Evolutionary conservation across 345 rosid genomes (phyloP).

Genomic region (Rhizophora apiculata): DNA sequence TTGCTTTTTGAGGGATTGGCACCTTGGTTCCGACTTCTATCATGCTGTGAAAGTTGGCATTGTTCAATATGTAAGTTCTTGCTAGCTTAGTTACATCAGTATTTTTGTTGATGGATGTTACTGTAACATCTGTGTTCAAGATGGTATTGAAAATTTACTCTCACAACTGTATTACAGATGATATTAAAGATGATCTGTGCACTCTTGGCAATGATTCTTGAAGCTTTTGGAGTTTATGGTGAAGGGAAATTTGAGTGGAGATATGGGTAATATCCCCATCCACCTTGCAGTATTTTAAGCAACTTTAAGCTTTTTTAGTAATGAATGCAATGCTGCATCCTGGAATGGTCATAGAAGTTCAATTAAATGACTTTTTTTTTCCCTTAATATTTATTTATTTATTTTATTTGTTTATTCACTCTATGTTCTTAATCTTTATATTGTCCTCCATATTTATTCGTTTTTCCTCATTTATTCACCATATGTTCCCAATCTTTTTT

Average conservation of each 20-base stretch:
- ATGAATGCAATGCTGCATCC: background rate
- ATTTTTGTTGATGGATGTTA: background rate
- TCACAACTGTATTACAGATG: slow-evolving; percentile 54
- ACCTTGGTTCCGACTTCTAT: slow-evolving; percentile 87
- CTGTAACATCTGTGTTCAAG: slow-evolving; percentile 36
- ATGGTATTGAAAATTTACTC: slow-evolving; percentile 63
- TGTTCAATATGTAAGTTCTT: slow-evolving; percentile 84
- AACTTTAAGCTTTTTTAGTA: slow-evolving; percentile 1
- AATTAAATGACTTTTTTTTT: background rate
- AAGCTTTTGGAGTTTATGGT: slow-evolving; percentile 92
- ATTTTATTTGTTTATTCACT: too few species aligned
- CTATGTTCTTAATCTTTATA: background rate
- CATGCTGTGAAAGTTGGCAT: slow-evolving; percentile 95
- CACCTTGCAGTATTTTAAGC: slow-evolving; percentile 1
- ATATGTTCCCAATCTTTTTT: background rate
- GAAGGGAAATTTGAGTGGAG: slow-evolving; percentile 97
- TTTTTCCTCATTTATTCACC: too few species aligned
- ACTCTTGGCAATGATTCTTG: slow-evolving; percentile 82
- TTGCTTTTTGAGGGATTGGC: slow-evolving; percentile 71
- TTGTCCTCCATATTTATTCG: too few species aligned
- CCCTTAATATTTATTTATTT: too few species aligned
- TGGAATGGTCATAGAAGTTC: background rate
- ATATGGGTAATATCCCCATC: slow-evolving; percentile 60
- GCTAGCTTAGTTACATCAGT: slow-evolving; percentile 9
- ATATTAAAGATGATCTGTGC: slow-evolving; percentile 93